Base-by-base conservation (phyloP, 2,329 filamentous ascomycete species). In the Pseudocercospora ulei region DNA sequence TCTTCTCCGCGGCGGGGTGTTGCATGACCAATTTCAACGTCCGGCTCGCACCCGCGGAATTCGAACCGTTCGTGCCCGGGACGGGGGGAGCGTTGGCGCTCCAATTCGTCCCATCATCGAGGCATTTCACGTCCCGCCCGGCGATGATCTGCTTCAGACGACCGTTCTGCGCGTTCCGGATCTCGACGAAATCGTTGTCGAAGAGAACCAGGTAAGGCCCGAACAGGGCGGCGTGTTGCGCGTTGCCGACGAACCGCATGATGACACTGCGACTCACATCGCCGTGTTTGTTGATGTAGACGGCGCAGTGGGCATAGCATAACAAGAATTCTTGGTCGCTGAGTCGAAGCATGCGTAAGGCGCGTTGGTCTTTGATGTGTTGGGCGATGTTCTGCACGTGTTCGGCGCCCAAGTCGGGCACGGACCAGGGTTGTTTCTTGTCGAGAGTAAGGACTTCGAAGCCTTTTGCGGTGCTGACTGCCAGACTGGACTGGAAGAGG, bases 191-290 rank as follows among this genome's bases (percentile, higher is more conserved):
- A 61, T 96, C 88, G 13, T 83, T 80, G 60, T 95, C 90, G 65
- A 96, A 94, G 3, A 98, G 75, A 5, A 98, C 69, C 3, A 98
- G 73, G 60, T 94, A 96, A 41, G 86, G 81, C 1, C 86, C 87
- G 53, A 85, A 92, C 65, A 96, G 79, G 46, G 86, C 90, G 1
- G 87, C 87, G 7, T 78, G 76, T 46, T 80, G 79, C 1, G 90
- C 90, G 55, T 81, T 88, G 50, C 90, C 90, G n/a, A 93, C 90
- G 61, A 96, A 98, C 59, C 96, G 86, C 86, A 98, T 94, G 56
- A 96, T 87, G 42, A 96, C 84, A 17, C 81, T 85, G 29, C 92
- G 81, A 24, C 79, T 88, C 17, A 98, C 85, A 46, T 98, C 90
- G 50, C 90, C 90, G 62, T 96, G 86, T 64, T 96, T 95, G 68